phyloP scores from a whole-genome alignment of 805 yeast species.

The Sporopachydermia lactativora region DNA sequence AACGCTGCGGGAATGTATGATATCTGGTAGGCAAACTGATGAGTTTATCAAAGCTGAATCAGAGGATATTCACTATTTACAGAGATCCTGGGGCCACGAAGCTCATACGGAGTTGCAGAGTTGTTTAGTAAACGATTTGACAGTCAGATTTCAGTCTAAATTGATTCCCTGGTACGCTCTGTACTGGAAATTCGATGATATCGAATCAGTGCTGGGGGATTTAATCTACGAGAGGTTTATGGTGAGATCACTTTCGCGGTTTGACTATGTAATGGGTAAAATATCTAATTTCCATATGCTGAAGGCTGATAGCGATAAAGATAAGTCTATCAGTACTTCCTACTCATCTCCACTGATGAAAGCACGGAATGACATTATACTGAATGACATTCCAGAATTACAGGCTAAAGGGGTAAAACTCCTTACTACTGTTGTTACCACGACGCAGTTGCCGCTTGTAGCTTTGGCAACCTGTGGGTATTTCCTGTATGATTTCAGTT shows the following conservation, averaged over 20 bases:
- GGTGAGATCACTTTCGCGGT: conserved; percentile 15
- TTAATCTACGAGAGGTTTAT: conserved; percentile 12
- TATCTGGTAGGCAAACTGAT: conserved; percentile 6
- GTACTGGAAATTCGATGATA: conserved; percentile 22
- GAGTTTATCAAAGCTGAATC: conserved; percentile 6
- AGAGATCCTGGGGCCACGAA: conserved; percentile 18
- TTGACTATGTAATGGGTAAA: conserved; percentile 13
- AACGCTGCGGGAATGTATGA: conserved; percentile 17
- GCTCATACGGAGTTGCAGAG: conserved; percentile 26
- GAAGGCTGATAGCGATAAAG: conserved; percentile 1
- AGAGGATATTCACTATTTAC: conserved; percentile 8
- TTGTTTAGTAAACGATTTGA: conserved; percentile 14
- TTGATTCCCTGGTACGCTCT: conserved; percentile 23
- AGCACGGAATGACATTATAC: conserved; percentile 5
- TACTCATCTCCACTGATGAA: conserved; percentile 4
- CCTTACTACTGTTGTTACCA: conserved; percentile 16
- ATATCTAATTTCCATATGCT: conserved; percentile 5
- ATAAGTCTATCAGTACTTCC: conserved; percentile 4
- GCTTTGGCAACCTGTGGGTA: conserved; percentile 18
- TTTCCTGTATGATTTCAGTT: conserved; percentile 15
- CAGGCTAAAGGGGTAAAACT: conserved; percentile 17
- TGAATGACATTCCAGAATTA: conserved; percentile 10
- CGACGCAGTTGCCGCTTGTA: conserved; percentile 21
- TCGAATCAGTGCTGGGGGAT: conserved; percentile 13
- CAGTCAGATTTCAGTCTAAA: conserved; percentile 4